Conservation (phyloP, 306 rosid genomes). For the Sechiopsis laciniata region DNA sequence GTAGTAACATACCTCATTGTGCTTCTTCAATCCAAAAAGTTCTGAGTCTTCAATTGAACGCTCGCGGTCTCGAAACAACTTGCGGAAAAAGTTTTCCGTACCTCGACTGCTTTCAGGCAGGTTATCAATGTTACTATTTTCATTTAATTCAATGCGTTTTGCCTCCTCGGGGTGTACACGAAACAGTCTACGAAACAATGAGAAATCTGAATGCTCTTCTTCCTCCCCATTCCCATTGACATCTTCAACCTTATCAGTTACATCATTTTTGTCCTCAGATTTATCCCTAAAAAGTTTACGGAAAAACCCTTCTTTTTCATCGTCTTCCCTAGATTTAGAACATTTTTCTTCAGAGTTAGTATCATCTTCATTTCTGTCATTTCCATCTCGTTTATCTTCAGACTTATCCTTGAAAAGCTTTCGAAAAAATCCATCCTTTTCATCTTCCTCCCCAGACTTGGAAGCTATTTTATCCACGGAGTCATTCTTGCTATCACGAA, state of each 20-base stretch:
- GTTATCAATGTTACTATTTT: constrained; percentile 37
- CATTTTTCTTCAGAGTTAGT: constrained; percentile 48
- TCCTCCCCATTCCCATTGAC: constrained; percentile 61
- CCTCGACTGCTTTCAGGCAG: constrained; percentile 78
- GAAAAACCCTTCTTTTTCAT: constrained; percentile 85
- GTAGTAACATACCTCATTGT: constrained; percentile 58
- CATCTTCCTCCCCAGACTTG: constrained; percentile 53
- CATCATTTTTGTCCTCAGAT: constrained; percentile 67
- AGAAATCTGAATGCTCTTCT: constrained; percentile 72
- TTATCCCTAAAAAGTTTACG: constrained; percentile 66
- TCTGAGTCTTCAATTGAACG: constrained; percentile 87
- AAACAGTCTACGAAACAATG: constrained; percentile 67
- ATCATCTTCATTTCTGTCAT: constrained; percentile 66
- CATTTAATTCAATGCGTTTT: constrained; percentile 50
- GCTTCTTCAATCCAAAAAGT: constrained; percentile 67
- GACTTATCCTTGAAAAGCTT: constrained; percentile 68
- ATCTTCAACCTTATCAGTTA: constrained; percentile 57
- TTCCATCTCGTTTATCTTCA: constrained; percentile 71
- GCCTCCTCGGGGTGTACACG: constrained; percentile 89
- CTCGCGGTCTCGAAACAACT: constrained; percentile 79
- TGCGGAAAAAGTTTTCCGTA: constrained; percentile 79
- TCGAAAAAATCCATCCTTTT: constrained; percentile 73
- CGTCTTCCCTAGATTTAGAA: constrained; percentile 57
- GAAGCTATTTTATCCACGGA: constrained; percentile 47
- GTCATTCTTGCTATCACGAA: constrained; percentile 81